Evolutionary conservation across 495 filamentous ascomycete species (phyloP).

Genomic region (Penicillium alfredii): DNA sequence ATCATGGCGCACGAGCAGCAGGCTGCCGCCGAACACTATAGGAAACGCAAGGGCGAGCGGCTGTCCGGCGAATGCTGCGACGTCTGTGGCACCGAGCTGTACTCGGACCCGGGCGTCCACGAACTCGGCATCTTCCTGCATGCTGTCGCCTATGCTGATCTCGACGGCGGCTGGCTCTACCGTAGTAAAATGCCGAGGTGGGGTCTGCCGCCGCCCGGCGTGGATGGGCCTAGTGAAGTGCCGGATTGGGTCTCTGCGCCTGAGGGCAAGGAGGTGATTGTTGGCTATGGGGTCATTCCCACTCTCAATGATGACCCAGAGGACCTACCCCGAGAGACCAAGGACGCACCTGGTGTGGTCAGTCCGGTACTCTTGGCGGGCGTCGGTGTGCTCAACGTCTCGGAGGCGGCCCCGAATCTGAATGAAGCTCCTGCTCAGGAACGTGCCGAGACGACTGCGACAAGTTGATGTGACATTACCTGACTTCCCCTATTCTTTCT

Average conservation of each 20-base stretch:
- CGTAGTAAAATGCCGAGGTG: slow-evolving; percentile 76
- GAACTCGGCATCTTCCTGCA: slow-evolving; percentile 93
- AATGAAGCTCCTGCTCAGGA: too few relatives aligned
- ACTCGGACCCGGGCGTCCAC: slow-evolving; percentile 82
- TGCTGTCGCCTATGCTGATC: slow-evolving; percentile 79
- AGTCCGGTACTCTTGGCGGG: background rate
- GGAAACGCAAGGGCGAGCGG: slow-evolving; percentile 74
- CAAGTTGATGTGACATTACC: background rate
- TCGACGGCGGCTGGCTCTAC: slow-evolving; percentile 77
- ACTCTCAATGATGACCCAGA: slow-evolving; percentile 16
- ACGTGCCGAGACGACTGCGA: background rate
- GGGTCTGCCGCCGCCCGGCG: slow-evolving; percentile 68
- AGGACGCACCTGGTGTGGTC: background rate
- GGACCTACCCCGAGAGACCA: background rate
- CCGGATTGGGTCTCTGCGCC: slow-evolving; percentile 35
- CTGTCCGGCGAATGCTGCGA: slow-evolving; percentile 80
- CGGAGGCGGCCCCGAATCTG: too few relatives aligned
- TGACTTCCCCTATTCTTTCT: too few relatives aligned
- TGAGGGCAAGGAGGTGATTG: slow-evolving; percentile 31
- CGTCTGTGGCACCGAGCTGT: slow-evolving; percentile 79
- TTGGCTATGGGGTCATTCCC: slow-evolving; percentile 34
- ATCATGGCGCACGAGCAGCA: slow-evolving; percentile 57
- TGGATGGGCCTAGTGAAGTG: slow-evolving; percentile 53
- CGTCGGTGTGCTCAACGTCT: background rate
- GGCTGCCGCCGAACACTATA: slow-evolving; percentile 80